Evolutionary conservation across 2,329 filamentous ascomycete genomes (phyloP), one percentile per base, ranked within the genome.

Genomic region (Dactylellina parvicollis): DNA sequence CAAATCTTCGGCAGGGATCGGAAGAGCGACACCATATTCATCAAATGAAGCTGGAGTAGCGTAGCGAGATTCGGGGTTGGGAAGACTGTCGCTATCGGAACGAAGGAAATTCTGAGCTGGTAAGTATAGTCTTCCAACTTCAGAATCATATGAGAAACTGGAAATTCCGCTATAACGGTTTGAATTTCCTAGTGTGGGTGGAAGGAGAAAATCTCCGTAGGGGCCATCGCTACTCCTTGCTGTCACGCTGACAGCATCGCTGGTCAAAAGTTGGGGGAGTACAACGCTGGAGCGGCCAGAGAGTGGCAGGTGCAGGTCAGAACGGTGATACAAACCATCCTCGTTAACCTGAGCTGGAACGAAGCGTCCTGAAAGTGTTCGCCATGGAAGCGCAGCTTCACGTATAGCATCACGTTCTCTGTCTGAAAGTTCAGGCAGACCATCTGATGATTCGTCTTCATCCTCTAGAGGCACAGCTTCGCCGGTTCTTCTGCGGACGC

Each of bases 401-500:
- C 67, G 38, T 60, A 65, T 65, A 7, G 52, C 52, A 22, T 72
- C 67, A 16, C 67, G 50, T 22, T 72, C 67, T 22, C 67, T 50
- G 10, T 54, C 67, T n/a, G 67, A 65, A 54, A 64, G 59, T 38
- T 72, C 67, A 16, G 59, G 59, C n/a, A 64, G 20, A 12, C 60
- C 67, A 57, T 72, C 67, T 3, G 52, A 69, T 52, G 47, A 40
- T 8, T 38, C 34, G 12, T 65, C 67, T 20, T 72, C 59, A 3
- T 56, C 57, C 14, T 44, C 38, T 28, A 5, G 18, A 20, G 52
- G 42, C 24, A 34, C 14, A 3, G 55, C 20, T 30, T 50, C 42
- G 20, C 54, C 52, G 10, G 24, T 28, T 30, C 34, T 38, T 20
- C 16, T 65, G 20, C 54, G 57, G 22, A 72, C 92, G 78, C 94